phyloP scores from a whole-genome alignment of 176 grass and related monocot species.

The Guadua angustifolia region DNA sequence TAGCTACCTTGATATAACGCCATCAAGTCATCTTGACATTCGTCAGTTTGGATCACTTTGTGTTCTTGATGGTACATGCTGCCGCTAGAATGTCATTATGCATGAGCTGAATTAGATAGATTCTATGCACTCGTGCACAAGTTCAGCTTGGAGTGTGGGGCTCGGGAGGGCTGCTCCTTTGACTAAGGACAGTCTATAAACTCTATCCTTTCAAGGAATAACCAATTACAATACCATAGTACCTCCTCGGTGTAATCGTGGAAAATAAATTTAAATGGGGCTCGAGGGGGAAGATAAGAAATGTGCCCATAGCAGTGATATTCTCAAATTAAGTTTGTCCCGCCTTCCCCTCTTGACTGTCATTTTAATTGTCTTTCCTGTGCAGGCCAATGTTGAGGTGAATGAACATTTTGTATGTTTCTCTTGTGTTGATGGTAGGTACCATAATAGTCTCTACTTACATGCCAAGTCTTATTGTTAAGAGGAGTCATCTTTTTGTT shows the following conservation, averaged over 20 bases:
- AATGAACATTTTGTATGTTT: slow-evolving; percentile 95
- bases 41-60: not conserved
- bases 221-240: slow-evolving; percentile 8
- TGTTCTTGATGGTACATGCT: not conserved
- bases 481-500: not conserved
- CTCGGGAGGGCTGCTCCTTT: not conserved
- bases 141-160: not conserved
- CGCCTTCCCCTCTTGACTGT: not conserved
- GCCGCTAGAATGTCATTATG: not conserved
- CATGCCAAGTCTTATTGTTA: slow-evolving; percentile 21
- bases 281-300: not conserved
- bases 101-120: not conserved
- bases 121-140: not conserved
- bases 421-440: slow-evolving; percentile 94
- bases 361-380: slow-evolving; percentile 19
- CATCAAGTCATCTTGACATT: not conserved
- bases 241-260: not conserved
- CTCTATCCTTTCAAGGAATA: not conserved
- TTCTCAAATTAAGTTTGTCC: not conserved
- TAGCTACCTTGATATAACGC: not conserved
- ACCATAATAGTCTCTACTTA: not conserved
- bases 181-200: not conserved
- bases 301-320: slow-evolving; percentile 26
- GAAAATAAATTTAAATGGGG: not conserved
- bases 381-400: slow-evolving; percentile 77